Evolutionary conservation across 2,329 filamentous ascomycete species (phyloP), one percentile per base, ranked within the genome.

Genomic region (Xylariaceae sp.): DNA sequence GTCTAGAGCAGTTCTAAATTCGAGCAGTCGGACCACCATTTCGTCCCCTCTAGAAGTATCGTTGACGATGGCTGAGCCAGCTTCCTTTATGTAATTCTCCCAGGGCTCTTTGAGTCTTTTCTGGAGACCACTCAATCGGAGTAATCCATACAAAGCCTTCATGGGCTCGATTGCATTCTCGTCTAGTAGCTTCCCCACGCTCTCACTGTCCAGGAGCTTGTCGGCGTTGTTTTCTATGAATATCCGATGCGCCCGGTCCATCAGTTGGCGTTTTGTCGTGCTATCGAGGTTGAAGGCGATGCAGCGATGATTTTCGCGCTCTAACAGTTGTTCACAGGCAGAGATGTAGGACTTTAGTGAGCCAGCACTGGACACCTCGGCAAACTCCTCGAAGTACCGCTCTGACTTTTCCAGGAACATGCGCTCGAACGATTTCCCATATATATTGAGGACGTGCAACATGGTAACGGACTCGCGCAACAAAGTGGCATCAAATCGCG

Each of bases 11-110:
- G 80, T 76, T 58, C 95, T 89, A 50, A 98, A 76, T 17, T 84
- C 78, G 8, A 98, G 70, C 4, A 98, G 69, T 23, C 85, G 78
- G 4, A 87, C 66, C 1, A 98, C 81, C 89, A 98, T 97, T 34
- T 88, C 80, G 13, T 88, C 81, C 33, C 83, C 81, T 26, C 83
- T 78, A 23, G 82, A 78, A 34, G 83, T 83, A 55, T 95, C 86
- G 43, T 85, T 81, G 4, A 97, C 83, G 41, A 98, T 90, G 2
- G 62, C 64, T 1, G 81, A 76, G 1, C 92, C 92, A 4, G 86
- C 78, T 15, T 74, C 69, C 34, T 81, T 74, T 38, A 97, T 89
- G 65, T 92, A 95, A 23, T 75, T 73, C 50, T 78, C 77, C 71
- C 94, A 97, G 0, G 88, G 78, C 3, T 69, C 59, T 50, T 79